Base-by-base conservation (phyloP, 176 grass and related monocot genomes). In the Zizania latifolia region DNA sequence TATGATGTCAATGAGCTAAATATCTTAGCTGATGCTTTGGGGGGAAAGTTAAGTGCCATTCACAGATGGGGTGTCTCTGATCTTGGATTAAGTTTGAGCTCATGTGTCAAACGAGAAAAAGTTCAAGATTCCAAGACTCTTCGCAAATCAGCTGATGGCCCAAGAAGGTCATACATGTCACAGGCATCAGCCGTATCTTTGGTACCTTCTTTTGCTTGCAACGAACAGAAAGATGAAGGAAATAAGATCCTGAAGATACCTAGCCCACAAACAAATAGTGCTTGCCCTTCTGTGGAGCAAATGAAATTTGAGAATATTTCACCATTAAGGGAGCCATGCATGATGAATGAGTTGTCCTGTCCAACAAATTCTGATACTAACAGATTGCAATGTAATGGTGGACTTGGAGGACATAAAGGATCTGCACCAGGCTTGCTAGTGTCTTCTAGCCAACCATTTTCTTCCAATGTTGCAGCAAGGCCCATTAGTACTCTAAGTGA, bases 21-120 rank as follows among this genome's bases (percentile, higher is more conserved):
- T 78, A 72, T 98, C 57, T 80, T 98, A 78, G 83, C 88, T 83
- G 94, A 98, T 87, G 94, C 94, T 69, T 84, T 98, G 46, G 81
- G 81, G 21, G 91, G 94, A 17, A 98, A 90, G 81, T 76, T 98
- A 70, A 98, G 94, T 84, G 94, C 91, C 35, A 83, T 98, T 72
- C 89, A 94, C 54, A 92, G 83, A 82, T 98, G 94, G 88, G 94
- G 86, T n/a, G 78, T 90, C 37, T 82, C 81, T 68, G 82, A 94
- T 83, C 90, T 98, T 83, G 83, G 84, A 58, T 77, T 94, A 71
- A 92, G 75, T 89, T 80, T 98, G 70, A 83, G 91, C 23, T 87
- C 83, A 19, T 88, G 83, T 67, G 78, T 92, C 34, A 77, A 90
- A 63, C 81, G 69, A 76, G 91, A 93, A 58, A 91, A 87, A 54